Conservation (phyloP, 305 asterid genomes). For the Solanum chacoense region DNA sequence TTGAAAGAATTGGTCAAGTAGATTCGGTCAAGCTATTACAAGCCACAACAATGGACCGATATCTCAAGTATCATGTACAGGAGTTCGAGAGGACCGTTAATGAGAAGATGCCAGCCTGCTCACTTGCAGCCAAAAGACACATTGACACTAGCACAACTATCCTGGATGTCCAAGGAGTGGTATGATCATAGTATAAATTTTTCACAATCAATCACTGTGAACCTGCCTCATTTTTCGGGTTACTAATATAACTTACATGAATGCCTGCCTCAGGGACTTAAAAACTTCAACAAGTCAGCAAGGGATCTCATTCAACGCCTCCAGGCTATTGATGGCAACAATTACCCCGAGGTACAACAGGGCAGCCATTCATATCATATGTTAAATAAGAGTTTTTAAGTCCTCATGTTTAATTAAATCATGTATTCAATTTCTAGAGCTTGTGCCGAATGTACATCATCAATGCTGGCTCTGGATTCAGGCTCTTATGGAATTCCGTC, state of each 20-base stretch:
- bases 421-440: conserved; percentile 29
- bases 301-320: conserved; percentile 82
- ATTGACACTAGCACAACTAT: conserved; percentile 95
- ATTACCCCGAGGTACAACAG: conserved; percentile 66
- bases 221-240: not conserved
- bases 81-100: conserved; percentile 89
- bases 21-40: conserved; percentile 86
- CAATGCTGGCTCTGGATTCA: conserved; percentile 94
- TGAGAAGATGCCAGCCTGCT: conserved; percentile 87
- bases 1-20: conserved; percentile 77
- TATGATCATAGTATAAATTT: conserved; percentile 15
- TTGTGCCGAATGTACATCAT: conserved; percentile 88
- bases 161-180: conserved; percentile 98
- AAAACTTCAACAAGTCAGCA: conserved; percentile 78
- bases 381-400: not conserved
- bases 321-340: conserved; percentile 85
- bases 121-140: conserved; percentile 76
- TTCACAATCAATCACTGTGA: not conserved
- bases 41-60: conserved; percentile 80
- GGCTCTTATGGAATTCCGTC: conserved; percentile 94
- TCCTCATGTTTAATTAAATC: not conserved
- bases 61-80: conserved; percentile 70
- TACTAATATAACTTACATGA: not conserved
- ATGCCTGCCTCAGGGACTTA: conserved; percentile 53
- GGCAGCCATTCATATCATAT: not conserved